phyloP scores from a whole-genome alignment of 805 yeast species.

The Myxozyma lipomycoides region DNA sequence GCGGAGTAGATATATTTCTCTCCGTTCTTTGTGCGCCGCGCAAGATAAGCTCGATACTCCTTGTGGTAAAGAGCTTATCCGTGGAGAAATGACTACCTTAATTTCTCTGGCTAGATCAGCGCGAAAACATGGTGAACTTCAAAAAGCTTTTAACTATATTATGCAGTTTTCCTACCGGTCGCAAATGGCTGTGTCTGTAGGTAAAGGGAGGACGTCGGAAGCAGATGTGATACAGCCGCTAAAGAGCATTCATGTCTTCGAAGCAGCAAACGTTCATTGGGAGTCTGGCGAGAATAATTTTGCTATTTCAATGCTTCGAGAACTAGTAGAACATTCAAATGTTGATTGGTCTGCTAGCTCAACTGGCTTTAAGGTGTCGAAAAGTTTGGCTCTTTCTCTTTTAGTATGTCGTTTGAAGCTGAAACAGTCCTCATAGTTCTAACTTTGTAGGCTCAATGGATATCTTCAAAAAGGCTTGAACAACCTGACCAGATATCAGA shows the following conservation, averaged over 20 bases:
- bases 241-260: slow-evolving; percentile 42
- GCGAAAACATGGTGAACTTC: slow-evolving; percentile 27
- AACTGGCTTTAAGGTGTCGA: slow-evolving; percentile 16
- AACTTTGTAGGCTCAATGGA: slow-evolving; percentile 63
- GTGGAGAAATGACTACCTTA: background rate
- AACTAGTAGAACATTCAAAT: background rate
- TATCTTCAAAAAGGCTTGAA: slow-evolving; percentile 65
- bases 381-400: slow-evolving; percentile 1
- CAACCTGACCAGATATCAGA: slow-evolving; percentile 55
- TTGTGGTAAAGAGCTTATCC: background rate
- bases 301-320: slow-evolving; percentile 48
- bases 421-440: too few species aligned
- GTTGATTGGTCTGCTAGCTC: too few species aligned
- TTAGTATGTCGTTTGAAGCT: too few species aligned
- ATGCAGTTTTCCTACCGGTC: slow-evolving; percentile 29
- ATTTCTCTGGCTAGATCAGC: slow-evolving; percentile 4
- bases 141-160: slow-evolving; percentile 30
- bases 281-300: slow-evolving; percentile 50
- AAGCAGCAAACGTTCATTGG: slow-evolving; percentile 66
- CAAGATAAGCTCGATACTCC: background rate
- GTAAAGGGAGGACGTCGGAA: too few species aligned
- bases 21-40: background rate
- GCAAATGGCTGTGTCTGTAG: too few species aligned
- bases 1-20: slow-evolving; percentile 2
- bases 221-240: too few species aligned